Evolutionary conservation across 345 rosid species (phyloP), one percentile per base, ranked within the genome.

Genomic region (Pelargonium nanum): DNA sequence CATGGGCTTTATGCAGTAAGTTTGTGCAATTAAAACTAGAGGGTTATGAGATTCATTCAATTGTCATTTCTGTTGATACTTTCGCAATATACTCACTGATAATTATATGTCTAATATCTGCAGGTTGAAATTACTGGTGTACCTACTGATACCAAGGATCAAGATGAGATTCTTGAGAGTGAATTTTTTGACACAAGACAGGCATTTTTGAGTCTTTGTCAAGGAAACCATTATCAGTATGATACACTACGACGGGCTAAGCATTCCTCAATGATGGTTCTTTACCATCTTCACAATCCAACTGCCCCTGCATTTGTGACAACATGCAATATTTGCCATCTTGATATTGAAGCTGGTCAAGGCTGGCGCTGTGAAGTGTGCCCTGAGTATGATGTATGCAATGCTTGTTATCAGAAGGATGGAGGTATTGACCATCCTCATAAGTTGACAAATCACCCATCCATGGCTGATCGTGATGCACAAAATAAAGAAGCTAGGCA

Each of bases 341-440:
- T 84, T 63, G 99, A 93, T 75, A 85, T 93, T 55, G 97, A 93
- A 85, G 79, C 85, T 19, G 99, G 97, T 80, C 97, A 93, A 75
- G 96, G 99, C 65, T 93, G 99, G 97, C 91, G 89, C 45, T 93
- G 99, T 72, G 97, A 93, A 75, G 82, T 87, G 64, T 93, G 99
- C 70, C 96, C 96, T 4, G 96, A 93, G 65, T 93, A 84, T 76
- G 97, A 93, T 76, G 83, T 93, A 32, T 93, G 99, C 80, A 90
- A 87, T 74, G 28, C 75, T 32, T 89, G 99, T 75, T 88, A 93
- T 72, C 80, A 75, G 68, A 90, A 81, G 79, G 96, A 90, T 40
- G 92, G 85, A 26, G 71, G 80, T 55, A 52, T 83, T 77, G 92
- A 86, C 67, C 97, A 93, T 82, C 97, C 96, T 72, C 99, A 93